Base-by-base conservation (phyloP, 768 basidiomycete genomes). In the Trametes elegans region DNA sequence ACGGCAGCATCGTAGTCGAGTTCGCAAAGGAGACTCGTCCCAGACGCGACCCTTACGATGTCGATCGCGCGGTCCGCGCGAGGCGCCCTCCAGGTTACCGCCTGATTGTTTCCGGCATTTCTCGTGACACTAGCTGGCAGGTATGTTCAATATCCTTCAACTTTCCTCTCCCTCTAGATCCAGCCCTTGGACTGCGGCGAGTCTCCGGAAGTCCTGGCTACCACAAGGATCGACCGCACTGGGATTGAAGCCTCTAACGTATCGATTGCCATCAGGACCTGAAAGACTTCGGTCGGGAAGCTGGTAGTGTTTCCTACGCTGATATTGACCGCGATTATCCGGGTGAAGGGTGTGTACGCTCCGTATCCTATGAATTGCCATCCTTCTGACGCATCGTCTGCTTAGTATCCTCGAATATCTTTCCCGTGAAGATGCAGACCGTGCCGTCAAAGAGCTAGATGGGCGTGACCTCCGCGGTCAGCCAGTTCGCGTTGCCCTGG, bases 91-190 rank as follows among this genome's bases (percentile, higher is more conserved):
- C 87, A 55, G 91, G 91, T 8, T 82, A 88, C 56, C 87, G 93
- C 62, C 77, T 98, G 53, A 78, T 88, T 57, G 92, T 99, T 55
- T 82, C 88, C 34, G 93, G 93, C 51, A 82, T 98, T 61, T 91
- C 93, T 62, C 86, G 89, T 68, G 91, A 95, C 69, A 96, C 93
- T 41, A 97, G 94, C 72, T 98, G 95, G 95, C 95, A 98, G 93
- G 95, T 98, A 85, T 19, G 57, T 76, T 89, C 73, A 57, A 70
- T 66, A 70, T 68, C 68, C 64, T 14, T 3, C 9, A 11, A 19
- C 1, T 21, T 2, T 24, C n/a, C n/a, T 18, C 5, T 9, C 19
- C 28, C 26, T 48, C 1, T 45, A 53, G 49, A 45, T 47, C 14
- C 31, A 24, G 23, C 19, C 38, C 8, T n/a, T 27, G 46, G 10